phyloP scores from a whole-genome alignment of 805 yeast genomes.

The Scheffersomyces lignosus region DNA sequence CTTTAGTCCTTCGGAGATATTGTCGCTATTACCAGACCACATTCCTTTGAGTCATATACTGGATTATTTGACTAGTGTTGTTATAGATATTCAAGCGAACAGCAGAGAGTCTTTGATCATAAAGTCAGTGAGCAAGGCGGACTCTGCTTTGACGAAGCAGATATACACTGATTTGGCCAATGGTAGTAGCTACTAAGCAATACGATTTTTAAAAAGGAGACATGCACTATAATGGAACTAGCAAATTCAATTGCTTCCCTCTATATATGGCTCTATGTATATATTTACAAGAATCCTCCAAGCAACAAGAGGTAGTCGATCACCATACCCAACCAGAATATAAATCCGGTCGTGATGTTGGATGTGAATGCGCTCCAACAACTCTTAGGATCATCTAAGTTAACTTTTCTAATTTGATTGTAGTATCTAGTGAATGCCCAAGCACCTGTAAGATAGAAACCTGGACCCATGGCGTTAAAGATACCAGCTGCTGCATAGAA shows the following conservation, averaged over 20 bases:
- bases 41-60: constrained; percentile 29
- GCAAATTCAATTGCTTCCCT: neutral
- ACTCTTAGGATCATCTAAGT: constrained; percentile 72
- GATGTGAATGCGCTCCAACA: constrained; percentile 82
- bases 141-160: constrained; percentile 19
- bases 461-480: constrained; percentile 82
- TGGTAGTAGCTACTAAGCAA: no score
- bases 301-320: constrained; percentile 60
- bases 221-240: constrained; percentile 1
- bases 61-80: constrained; percentile 21
- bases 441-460: constrained; percentile 66
- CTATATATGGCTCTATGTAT: constrained; percentile 1
- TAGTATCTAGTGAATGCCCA: constrained; percentile 69
- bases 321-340: constrained; percentile 63
- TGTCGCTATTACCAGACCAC: constrained; percentile 29
- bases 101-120: constrained; percentile 17
- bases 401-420: constrained; percentile 68
- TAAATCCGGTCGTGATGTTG: constrained; percentile 76
- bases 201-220: no score
- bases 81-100: constrained; percentile 19
- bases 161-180: constrained; percentile 21
- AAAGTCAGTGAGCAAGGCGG: constrained; percentile 31
- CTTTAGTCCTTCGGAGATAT: constrained; percentile 24
- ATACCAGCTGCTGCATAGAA: constrained; percentile 67
- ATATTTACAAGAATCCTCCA: constrained; percentile 41